Conservation (phyloP, 208 protist genomes). For the Trypanosomatidae sp. region DNA sequence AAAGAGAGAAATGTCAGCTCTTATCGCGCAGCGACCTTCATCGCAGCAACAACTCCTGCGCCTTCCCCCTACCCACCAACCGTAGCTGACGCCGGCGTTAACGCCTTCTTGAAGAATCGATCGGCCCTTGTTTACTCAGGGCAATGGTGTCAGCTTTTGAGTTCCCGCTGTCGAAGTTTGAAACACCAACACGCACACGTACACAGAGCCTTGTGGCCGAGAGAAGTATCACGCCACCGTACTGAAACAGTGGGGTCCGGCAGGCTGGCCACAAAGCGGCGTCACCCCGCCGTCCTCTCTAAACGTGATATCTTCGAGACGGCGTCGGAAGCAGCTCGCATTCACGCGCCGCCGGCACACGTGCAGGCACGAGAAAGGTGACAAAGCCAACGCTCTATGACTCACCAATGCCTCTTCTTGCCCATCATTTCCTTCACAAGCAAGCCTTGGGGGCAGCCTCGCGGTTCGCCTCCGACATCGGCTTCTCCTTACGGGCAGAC, state of each 20-base stretch:
- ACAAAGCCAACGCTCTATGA: neutral
- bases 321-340: neutral
- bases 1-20: neutral
- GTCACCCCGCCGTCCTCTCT: neutral
- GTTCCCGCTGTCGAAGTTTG: neutral
- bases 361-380: neutral
- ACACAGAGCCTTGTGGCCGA: neutral
- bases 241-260: neutral
- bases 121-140: neutral
- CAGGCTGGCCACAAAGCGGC: neutral
- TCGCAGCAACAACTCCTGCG: neutral
- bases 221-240: neutral
- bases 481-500: constrained; percentile 1
- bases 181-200: neutral
- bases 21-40: neutral
- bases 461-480: no score
- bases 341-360: neutral
- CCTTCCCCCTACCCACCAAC: neutral
- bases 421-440: neutral
- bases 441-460: neutral
- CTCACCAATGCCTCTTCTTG: neutral
- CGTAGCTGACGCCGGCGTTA: neutral
- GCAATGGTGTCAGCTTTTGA: neutral
- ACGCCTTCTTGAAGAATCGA: neutral
- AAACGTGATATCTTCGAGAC: neutral